Percentiles rank a stretch among this genome's conserved stretches.
Conservation (phyloP, 73 alveolate genomes). For the Stentor coeruleus region DNA sequence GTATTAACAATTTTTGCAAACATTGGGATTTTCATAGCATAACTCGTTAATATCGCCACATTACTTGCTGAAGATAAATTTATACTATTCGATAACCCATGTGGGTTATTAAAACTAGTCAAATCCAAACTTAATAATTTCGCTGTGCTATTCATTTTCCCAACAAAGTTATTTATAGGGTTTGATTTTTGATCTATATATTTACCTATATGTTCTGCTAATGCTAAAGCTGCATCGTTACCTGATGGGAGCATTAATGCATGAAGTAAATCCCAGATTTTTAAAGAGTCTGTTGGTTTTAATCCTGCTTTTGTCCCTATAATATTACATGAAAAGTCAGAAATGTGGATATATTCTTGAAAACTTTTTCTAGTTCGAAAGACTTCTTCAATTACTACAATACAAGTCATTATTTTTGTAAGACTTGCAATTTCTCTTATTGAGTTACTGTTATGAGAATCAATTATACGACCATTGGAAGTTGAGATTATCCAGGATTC, state of each 20-base stretch:
- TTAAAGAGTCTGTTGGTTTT: constrained; percentile 37
- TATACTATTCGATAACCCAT: constrained; percentile 43
- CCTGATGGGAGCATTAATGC: constrained; percentile 68
- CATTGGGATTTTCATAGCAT: no score
- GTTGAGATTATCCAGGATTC: not conserved
- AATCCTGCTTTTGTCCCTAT: constrained; percentile 53
- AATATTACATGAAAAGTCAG: no score
- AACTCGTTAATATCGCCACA: not conserved
- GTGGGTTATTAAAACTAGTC: constrained; percentile 47
- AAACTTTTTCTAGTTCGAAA: not conserved
- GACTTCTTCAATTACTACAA: constrained; percentile 29
- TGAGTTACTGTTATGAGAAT: constrained; percentile 10
- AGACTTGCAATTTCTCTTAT: constrained; percentile 46
- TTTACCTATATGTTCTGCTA: constrained; percentile 26
- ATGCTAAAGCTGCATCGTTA: constrained; percentile 58
- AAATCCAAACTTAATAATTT: constrained; percentile 33
- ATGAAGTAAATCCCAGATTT: constrained; percentile 41
- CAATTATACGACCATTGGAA: not conserved
- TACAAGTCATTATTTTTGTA: constrained; percentile 47
- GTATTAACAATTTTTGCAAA: no score
- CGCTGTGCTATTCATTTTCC: constrained; percentile 50
- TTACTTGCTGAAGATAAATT: constrained; percentile 35
- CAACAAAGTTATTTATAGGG: no score
- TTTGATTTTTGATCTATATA: not conserved
- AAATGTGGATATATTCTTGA: not conserved